Evolutionary conservation across 2,329 filamentous ascomycete species (phyloP).

Genomic region (Colletotrichum chrysophilum): DNA sequence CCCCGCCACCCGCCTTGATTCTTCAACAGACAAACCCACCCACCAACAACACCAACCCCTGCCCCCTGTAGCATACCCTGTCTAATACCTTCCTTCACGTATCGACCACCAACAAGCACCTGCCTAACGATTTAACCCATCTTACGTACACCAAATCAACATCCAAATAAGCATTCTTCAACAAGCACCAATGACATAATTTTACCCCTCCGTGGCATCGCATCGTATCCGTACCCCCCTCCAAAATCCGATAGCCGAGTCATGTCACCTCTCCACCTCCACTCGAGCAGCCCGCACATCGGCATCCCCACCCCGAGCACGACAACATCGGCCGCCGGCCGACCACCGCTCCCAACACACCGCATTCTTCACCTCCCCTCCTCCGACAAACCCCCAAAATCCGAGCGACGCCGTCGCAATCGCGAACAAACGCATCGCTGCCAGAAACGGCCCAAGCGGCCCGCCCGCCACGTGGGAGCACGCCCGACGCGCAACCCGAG

Average conservation of each 20-base stretch:
- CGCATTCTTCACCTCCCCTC: not conserved
- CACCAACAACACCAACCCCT: not conserved
- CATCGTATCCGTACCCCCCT: not conserved
- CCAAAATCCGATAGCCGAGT: slow-evolving; percentile 12
- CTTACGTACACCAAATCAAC: not conserved
- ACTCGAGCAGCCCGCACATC: not conserved
- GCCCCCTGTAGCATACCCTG: not conserved
- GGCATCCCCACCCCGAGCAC: not conserved
- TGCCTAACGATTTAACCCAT: not conserved
- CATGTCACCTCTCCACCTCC: not conserved
- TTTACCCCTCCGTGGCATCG: not conserved
- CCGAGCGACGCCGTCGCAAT: not conserved
- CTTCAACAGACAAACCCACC: not conserved
- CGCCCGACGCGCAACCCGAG: not conserved
- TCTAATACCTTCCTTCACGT: not conserved
- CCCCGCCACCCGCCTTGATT: not conserved
- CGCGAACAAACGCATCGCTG: not conserved
- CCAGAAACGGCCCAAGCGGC: not conserved
- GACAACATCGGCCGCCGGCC: not conserved
- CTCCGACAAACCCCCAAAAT: not conserved
- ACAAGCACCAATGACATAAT: not conserved
- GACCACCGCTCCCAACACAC: not conserved
- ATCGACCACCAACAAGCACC: not conserved
- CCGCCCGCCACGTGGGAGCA: not conserved
- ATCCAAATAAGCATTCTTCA: slow-evolving; percentile 3